These are phyloP conservation scores for Macadamia integrifolia DNA, from an alignment of 164 flowering plant genomes.

Conservation along the genomic window DNA sequence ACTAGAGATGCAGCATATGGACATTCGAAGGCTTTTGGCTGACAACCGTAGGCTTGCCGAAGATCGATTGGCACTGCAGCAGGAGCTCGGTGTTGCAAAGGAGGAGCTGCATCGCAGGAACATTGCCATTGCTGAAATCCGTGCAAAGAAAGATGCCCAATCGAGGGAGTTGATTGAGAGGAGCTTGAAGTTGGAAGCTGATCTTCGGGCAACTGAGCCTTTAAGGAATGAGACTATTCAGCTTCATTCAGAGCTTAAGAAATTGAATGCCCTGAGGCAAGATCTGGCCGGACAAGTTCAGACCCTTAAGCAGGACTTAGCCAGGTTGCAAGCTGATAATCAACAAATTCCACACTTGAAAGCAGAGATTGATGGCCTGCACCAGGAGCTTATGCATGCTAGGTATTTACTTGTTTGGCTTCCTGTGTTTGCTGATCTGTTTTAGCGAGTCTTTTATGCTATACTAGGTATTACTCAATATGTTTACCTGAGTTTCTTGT, in stretches of 20 bases:
- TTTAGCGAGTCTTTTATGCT: neutral
- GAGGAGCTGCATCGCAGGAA: slow-evolving; percentile 86
- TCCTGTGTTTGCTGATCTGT: neutral
- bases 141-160: slow-evolving; percentile 66
- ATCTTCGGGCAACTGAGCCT: slow-evolving; percentile 76
- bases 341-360: slow-evolving; percentile 61
- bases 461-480: neutral
- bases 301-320: slow-evolving; percentile 50
- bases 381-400: slow-evolving; percentile 78
- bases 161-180: slow-evolving; percentile 77
- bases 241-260: slow-evolving; percentile 68
- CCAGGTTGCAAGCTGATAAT: slow-evolving; percentile 63
- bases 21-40: slow-evolving; percentile 63
- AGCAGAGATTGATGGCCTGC: slow-evolving; percentile 70
- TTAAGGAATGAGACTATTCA: slow-evolving; percentile 60
- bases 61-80: slow-evolving; percentile 66
- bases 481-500: neutral
- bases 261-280: slow-evolving; percentile 48
- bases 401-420: slow-evolving; percentile 35
- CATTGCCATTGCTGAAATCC: slow-evolving; percentile 51
- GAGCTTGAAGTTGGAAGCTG: slow-evolving; percentile 80
- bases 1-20: slow-evolving; percentile 69
- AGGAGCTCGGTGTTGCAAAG: slow-evolving; percentile 64
- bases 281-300: slow-evolving; percentile 65
- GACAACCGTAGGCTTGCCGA: slow-evolving; percentile 75